A percentile compares a stretch with the other conserved stretches of the same genome.
These are phyloP conservation scores for Lichtheimia ornata DNA, from an alignment of 371 early-diverging fungal genomes.

Conservation along the genomic window DNA sequence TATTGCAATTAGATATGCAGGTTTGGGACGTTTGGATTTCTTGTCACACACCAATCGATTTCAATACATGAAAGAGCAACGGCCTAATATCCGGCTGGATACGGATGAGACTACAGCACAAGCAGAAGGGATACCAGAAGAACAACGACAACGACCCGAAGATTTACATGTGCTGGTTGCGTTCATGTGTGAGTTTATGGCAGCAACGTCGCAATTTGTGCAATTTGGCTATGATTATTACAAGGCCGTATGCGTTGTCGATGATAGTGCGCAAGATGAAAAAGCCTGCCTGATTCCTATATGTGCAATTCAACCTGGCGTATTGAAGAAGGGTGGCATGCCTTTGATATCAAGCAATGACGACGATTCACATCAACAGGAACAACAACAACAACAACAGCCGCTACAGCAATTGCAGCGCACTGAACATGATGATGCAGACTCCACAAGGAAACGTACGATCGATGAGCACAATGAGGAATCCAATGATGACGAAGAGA, in stretches of 20 bases:
- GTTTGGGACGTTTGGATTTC: constrained; percentile 28
- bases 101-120: constrained; percentile 10
- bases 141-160: constrained; percentile 6
- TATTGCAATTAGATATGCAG: constrained; percentile 22
- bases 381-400: no score
- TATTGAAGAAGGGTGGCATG: not conserved
- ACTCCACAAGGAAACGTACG: constrained; percentile 7
- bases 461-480: not conserved
- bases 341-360: not conserved
- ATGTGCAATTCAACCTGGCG: constrained; percentile 37
- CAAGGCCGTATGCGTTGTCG: constrained; percentile 37
- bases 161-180: constrained; percentile 23
- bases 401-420: no score
- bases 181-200: constrained; percentile 50
- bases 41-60: constrained; percentile 36
- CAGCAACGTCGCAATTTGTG: constrained; percentile 37
- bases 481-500: not conserved
- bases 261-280: constrained; percentile 23
- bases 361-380: not conserved
- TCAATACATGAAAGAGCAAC: constrained; percentile 39
- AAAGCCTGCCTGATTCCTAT: constrained; percentile 48
- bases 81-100: constrained; percentile 32
- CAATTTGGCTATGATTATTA: constrained; percentile 46
- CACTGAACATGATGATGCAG: not conserved
- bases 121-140: not conserved